Evolutionary conservation across 352 stramenopile species (phyloP).

Genomic region (Pythium chondricola): DNA sequence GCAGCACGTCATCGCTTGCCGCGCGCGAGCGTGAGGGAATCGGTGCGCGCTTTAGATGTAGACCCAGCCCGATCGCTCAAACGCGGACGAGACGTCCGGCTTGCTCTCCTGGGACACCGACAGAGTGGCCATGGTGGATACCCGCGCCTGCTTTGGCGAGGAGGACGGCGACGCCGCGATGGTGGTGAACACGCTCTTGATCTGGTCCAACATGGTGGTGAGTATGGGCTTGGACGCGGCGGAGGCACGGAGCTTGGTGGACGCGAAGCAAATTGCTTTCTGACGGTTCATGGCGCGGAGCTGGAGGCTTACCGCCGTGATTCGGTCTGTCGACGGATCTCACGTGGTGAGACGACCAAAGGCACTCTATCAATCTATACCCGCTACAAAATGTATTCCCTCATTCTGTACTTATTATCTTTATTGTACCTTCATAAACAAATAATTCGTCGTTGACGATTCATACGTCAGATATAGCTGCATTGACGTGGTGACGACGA

Average conservation of each 20-base stretch:
- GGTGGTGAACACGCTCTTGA: slow-evolving; percentile 57
- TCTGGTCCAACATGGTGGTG: slow-evolving; percentile 54
- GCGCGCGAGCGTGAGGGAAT: too few relatives aligned
- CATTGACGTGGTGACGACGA: not conserved
- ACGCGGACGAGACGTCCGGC: slow-evolving; percentile 56
- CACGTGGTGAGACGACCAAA: not conserved
- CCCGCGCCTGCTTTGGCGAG: slow-evolving; percentile 31
- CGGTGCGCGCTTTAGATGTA: slow-evolving; percentile 42
- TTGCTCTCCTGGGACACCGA: slow-evolving; percentile 30
- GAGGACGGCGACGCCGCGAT: slow-evolving; percentile 22
- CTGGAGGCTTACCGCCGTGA: not conserved
- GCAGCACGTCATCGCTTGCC: too few relatives aligned
- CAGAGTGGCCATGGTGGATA: slow-evolving; percentile 19
- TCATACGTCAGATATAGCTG: not conserved
- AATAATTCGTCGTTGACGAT: not conserved
- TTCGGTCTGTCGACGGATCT: slow-evolving; percentile 3
- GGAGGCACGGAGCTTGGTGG: not conserved
- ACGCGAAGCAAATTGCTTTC: slow-evolving; percentile 12
- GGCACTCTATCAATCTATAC: not conserved
- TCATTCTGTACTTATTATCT: too few relatives aligned
- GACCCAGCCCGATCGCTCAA: slow-evolving; percentile 68
- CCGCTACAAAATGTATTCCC: not conserved
- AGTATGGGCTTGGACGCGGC: not conserved
- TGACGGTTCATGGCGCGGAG: not conserved
- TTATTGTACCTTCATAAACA: not conserved